Base-by-base conservation (phyloP, 2,329 filamentous ascomycete genomes). In the Pyricularia pennisetigena region DNA sequence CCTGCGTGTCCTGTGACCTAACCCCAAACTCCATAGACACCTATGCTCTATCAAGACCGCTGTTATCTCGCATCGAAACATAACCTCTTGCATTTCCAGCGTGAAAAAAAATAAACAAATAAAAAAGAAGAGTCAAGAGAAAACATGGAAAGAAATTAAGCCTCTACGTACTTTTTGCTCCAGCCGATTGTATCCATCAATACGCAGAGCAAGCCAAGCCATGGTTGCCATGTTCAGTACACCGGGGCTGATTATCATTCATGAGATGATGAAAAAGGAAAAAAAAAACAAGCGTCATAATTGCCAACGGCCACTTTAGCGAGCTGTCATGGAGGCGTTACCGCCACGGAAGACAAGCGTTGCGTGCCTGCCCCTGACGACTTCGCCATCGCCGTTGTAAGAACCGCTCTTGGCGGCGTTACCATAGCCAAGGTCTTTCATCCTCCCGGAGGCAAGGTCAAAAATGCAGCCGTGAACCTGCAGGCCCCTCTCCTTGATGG, bases 391-490 rank as follows among this genome's bases (percentile, higher is more conserved):
- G 14, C 72, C 64, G 67, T 70, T 69, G 57, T 68, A 68, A 54
- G 68, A 69, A 20, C 67, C 71, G n/a, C 68, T 68, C 32, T 66
- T 68, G 69, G 74, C 72, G 30, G 69, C 70, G 23, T 78, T 82
- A 64, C 84, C 82, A 66, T 80, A 73, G 24, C 81, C 80, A 2
- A 87, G 74, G 72, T 87, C 82, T 57, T 77, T 76, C 67, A 87
- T 76, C 69, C 79, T 79, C 14, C 85, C 85, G 24, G 74, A 78
- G 6, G 73, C 78, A 67, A 87, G 78, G 71, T 95, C 89, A 76
- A 92, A 94, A 16, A 96, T 81, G 67, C 89, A 82, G n/a, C 91
- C 92, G 76, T 95, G 91, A 6, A 96, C 85, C 78, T 89, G 81
- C 61, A 97, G 78, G 0, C 89, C 90, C 30, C 90, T 82, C 73